Evolutionary conservation across 331 rosid species (phyloP).

Genomic region (Phaseolus coccineus): DNA sequence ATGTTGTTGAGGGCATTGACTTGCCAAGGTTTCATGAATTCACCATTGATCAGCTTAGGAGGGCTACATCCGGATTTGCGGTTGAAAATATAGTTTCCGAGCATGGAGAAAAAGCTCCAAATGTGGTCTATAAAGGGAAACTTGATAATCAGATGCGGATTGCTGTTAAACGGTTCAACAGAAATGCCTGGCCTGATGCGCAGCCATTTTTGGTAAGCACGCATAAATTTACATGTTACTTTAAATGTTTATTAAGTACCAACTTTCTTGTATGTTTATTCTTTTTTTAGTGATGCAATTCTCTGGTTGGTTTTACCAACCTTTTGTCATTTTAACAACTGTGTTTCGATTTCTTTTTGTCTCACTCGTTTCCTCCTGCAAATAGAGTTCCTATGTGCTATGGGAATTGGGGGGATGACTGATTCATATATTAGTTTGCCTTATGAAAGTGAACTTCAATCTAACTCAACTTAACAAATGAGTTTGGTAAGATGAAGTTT

Average conservation of each 20-base stretch:
- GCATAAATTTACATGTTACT: constrained; percentile 25
- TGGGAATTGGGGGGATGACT: not conserved
- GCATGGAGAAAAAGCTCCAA: constrained; percentile 96
- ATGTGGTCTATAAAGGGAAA: constrained; percentile 88
- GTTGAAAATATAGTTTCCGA: constrained; percentile 91
- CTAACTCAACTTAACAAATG: too few species aligned
- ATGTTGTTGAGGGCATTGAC: constrained; percentile 54
- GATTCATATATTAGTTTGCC: constrained; percentile 1
- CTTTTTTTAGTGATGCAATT: not conserved
- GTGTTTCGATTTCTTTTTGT: not conserved
- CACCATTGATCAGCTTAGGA: constrained; percentile 81
- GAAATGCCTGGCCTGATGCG: constrained; percentile 91
- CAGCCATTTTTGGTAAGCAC: constrained; percentile 81
- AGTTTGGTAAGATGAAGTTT: too few species aligned
- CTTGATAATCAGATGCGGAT: constrained; percentile 81
- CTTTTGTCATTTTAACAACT: not conserved
- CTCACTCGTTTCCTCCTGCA: not conserved
- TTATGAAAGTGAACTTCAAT: not conserved
- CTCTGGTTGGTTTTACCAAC: not conserved
- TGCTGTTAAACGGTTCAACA: constrained; percentile 89
- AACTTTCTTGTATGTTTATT: constrained; percentile 1
- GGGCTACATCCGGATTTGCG: constrained; percentile 84
- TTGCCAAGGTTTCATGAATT: constrained; percentile 69
- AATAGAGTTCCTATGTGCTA: not conserved
- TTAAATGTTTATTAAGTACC: not conserved